Evolutionary conservation across 352 stramenopile species (phyloP), one percentile per base, ranked within the genome.

Genomic region (Phytophthora meadii): DNA sequence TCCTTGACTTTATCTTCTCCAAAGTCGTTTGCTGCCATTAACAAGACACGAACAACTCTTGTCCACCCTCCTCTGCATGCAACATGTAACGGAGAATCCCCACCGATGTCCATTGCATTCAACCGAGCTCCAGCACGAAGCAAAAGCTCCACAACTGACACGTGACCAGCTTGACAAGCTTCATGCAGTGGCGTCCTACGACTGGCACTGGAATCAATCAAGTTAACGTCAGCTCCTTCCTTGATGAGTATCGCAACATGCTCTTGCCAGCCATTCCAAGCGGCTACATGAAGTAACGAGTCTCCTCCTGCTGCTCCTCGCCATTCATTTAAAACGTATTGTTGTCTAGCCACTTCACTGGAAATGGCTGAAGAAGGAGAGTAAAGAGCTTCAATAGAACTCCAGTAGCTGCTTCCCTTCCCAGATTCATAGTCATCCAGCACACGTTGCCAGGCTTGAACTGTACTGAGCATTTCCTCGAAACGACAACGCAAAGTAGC

Each of bases 51-150:
- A 9, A 82, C 78, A 28, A 89, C 62, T 7, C 61, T 72, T 25
- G 61, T 68, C 64, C 69, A 80, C 7, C 77, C 75, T 5, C 64
- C 24, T 5, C 84, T 78, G 55, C 80, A 84, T 7, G 82, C 80
- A 5, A 80, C 42, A 52, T 93, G 84, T 42, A 93, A 54, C 6
- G 80, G 36, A 9, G 80, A 80, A 51, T 93, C 84, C 1, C 79
- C 80, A 19, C 69, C 66, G 0, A 65, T n/a, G 49, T 93, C 80
- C 5, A 77, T 51, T 5, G 52, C 62, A 45, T 72, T 65, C 6
- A 89, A 47, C 6, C 40, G 57, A 17, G 82, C 81, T 17, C 82
- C 81, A 5, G 69, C 64, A 19, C 41, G 47, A 25, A 93, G 46
- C 5, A 93, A 47, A 14, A 74, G 39, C 4, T 72, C 58, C 2